phyloP scores from a whole-genome alignment of 345 rosid genomes.

The Populus deltoides region DNA sequence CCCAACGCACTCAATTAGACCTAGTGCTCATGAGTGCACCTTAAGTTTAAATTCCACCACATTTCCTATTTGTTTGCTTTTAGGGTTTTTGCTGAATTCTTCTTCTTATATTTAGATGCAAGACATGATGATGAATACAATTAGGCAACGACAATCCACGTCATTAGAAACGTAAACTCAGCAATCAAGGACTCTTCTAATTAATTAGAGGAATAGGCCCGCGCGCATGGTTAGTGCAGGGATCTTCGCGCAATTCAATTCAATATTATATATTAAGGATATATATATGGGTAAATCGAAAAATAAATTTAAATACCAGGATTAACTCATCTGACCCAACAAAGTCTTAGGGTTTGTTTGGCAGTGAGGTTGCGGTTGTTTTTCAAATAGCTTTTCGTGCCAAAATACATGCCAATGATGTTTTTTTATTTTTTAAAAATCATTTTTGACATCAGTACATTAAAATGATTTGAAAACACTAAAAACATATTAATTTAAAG shows the following conservation, averaged over 20 bases:
- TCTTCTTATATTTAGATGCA: not conserved
- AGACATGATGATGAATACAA: not conserved
- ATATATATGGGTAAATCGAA: too few relatives aligned
- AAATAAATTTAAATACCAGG: too few relatives aligned
- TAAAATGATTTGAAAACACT: too few relatives aligned
- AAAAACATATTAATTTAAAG: too few relatives aligned
- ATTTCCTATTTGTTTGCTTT: constrained; percentile 15
- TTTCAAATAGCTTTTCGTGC: too few relatives aligned
- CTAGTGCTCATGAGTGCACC: constrained; percentile 32
- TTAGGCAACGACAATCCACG: not conserved
- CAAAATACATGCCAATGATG: too few relatives aligned
- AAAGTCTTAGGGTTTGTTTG: too few relatives aligned
- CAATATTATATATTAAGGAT: not conserved
- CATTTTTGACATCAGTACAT: too few relatives aligned
- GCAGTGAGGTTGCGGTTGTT: too few relatives aligned
- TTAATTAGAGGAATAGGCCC: not conserved
- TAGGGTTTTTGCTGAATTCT: not conserved
- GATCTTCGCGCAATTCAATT: not conserved
- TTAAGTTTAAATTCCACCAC: constrained; percentile 39
- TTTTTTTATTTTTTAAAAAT: too few relatives aligned
- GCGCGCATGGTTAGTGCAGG: not conserved
- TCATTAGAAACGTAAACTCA: not conserved
- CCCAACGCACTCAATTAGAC: constrained; percentile 3
- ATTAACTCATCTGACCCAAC: too few relatives aligned
- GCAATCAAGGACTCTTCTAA: not conserved